Evolutionary conservation across 441 rosid genomes (phyloP), one percentile per base, ranked within the genome.

Genomic region (Jatropha multifida): DNA sequence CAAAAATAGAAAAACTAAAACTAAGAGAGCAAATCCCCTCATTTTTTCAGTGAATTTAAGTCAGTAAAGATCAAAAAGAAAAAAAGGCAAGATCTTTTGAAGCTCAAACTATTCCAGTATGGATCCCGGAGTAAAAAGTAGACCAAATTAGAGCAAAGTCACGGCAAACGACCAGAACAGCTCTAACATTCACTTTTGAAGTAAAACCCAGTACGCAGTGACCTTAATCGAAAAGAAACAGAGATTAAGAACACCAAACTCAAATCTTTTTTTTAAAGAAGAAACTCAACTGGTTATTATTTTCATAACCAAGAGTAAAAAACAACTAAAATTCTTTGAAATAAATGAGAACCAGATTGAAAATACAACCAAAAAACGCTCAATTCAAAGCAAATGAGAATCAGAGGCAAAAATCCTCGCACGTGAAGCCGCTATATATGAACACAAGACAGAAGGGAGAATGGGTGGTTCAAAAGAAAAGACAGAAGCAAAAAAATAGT

Each of bases 381-480:
- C 54, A 48, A 61, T 71, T 66, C 68, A 70, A 78, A 68, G 48
- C 26, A 44, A 69, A 75, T 49, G 56, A 68, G 75, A 74, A 77
- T 55, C 74, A 42, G 40, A 63, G 61, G 48, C 27, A 7, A 40
- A 23, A 20, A 62, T 37, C 6, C 40, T 23, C 62, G 72, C 83
- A 74, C 68, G 84, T 81, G 88, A 82, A 70, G 58, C 58, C 54
- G 26, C 14, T 74, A 80, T 78, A 69, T 82, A 81, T 80, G 80
- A 56, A 83, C 54, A 83, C 40, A 73, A 41, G 12, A 48, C 12
- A 44, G 38, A n/a, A 69, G 23, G 54, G 48, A 48, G 40, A 68
- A 58, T 73, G 63, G 75, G 77, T 46, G 18, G 55, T 17, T 68
- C 17, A 67, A 68, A 20, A 74, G 64, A 81, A 73, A 77, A 72